Base-by-base conservation (phyloP, 73 alveolate species). In the Stentor roeselii region DNA sequence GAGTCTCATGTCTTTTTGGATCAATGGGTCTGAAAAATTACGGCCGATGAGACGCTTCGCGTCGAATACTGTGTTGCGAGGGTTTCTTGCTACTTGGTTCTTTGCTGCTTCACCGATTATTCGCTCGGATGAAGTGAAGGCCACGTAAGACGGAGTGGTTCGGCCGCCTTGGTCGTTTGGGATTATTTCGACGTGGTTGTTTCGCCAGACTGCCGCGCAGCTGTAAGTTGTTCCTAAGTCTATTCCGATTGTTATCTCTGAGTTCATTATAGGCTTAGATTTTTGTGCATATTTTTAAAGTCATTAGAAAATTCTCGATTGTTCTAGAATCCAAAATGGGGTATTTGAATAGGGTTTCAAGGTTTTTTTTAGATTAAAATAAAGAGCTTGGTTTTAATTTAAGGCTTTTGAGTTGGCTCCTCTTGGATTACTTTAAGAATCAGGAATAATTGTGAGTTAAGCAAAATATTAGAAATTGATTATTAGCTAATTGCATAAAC, bases 151-250 rank as follows among this genome's bases (percentile, higher is more conserved):
- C 1, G 99, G 99, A 36, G 99, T 96, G 61, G 98, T 95, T 86
- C 99, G 94, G 93, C 95, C 95, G 36, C 99, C 99, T 86, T 91
- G 92, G 76, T 96, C 99, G 82, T 96, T 97, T 34, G 99, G 98
- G 78, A 97, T 95, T 76, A 97, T 97, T 83, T 97, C 99, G 36
- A 97, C 99, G 87, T 95, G 93, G 58, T 97, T 99, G 88, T 97
- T 96, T 85, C 84, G 83, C 93, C 89, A 95, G 82, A 94, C 93
- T 15, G 98, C 99, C 15, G 97, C 99, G 78, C 99, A 97, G 3
- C 99, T 97, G 97, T 93, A 93, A 78, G 99, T 97, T 40, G 99
- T 97, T n/a, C 99, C 99, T 92, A 97, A 83, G 87, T 97, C 99
- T 78, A 97, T 97, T 84, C 99, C 99, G 59, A 97, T 97, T 77